Conservation (phyloP, 208 protist genomes). For the Trypanosoma conorhini region DNA sequence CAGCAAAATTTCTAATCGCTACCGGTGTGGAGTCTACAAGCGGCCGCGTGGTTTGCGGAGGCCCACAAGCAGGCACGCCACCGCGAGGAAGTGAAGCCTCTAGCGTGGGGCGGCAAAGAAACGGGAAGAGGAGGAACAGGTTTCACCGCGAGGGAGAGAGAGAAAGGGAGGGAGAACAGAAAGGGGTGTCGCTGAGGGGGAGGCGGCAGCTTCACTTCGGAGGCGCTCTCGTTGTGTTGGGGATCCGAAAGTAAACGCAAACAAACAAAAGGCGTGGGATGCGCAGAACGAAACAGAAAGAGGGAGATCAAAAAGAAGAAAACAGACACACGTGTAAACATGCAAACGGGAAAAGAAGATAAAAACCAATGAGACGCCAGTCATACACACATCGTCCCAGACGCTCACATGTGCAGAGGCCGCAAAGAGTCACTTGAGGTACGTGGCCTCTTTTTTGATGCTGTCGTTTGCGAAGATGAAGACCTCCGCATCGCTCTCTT, state of each 20-base stretch:
- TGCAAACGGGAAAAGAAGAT: constrained; percentile 6
- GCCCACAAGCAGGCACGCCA: background rate
- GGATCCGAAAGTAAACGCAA: constrained; percentile 10
- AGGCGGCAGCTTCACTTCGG: background rate
- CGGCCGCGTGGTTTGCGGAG: background rate
- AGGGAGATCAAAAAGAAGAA: constrained; percentile 19
- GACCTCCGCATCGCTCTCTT: constrained; percentile 3
- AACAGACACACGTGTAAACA: no score
- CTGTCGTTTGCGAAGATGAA: constrained; percentile 29
- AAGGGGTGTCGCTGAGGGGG: background rate
- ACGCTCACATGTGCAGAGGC: background rate
- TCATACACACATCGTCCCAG: constrained; percentile 2
- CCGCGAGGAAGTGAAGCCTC: background rate
- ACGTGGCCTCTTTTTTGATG: constrained; percentile 35
- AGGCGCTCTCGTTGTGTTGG: background rate
- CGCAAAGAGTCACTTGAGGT: background rate
- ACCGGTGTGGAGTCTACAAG: background rate
- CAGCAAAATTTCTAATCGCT: background rate
- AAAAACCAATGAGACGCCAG: background rate
- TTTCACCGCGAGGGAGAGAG: background rate
- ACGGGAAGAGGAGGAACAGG: background rate
- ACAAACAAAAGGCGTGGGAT: no score
- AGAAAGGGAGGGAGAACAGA: background rate
- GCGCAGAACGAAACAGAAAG: constrained; percentile 12
- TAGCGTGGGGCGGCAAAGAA: background rate